Evolutionary conservation across 768 basidiomycete genomes (phyloP), one percentile per base, ranked within the genome.

Genomic region (Coprinopsis strossmayeri): DNA sequence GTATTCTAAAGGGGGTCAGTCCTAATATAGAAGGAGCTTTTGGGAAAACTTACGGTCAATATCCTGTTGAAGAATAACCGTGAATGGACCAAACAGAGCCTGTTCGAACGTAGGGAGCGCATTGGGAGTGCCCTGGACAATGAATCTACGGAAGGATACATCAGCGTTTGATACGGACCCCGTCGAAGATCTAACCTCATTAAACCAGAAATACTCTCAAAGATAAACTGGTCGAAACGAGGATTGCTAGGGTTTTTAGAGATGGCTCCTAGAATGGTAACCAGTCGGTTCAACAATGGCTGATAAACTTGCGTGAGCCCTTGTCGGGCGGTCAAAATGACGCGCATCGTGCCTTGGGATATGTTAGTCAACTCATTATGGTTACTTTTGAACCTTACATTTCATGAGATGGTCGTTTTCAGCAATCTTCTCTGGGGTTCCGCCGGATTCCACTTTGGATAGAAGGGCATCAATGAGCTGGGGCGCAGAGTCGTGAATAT

Each of bases 351-450:
- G 64, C 91, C 95, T 97, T 46, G n/a, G 11, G 20, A 27, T 20
- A 18, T 38, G 42, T 48, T 34, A 34, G 17, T 20, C 24, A 20
- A 45, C 40, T 7, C 43, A 34, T 46, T 49, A 47, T 41, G 23
- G 24, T 4, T 44, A 50, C 18, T 20, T 55, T 42, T 48, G 20
- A 32, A 32, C 7, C 30, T 15, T 55, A 94, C 95, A 94, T 72
- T 91, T 93, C 93, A 97, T 99, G 41, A 98, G 69, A 64, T 96
- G 88, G 64, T 98, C 95, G 57, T 99, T 99, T 63, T 97, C 94
- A 0, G 95, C 91, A 26, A 95, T 80, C 69, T 95, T 94, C 62
- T 96, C 89, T 0, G 96, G 82, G 2, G 87, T 87, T 2, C 74
- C 76, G 4, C 82, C 87, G 34, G 70, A 67, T 63, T 93, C 91